These are phyloP conservation scores for Candolleomyces eurysporus DNA, from an alignment of 768 basidiomycete genomes.

Conservation along the genomic window DNA sequence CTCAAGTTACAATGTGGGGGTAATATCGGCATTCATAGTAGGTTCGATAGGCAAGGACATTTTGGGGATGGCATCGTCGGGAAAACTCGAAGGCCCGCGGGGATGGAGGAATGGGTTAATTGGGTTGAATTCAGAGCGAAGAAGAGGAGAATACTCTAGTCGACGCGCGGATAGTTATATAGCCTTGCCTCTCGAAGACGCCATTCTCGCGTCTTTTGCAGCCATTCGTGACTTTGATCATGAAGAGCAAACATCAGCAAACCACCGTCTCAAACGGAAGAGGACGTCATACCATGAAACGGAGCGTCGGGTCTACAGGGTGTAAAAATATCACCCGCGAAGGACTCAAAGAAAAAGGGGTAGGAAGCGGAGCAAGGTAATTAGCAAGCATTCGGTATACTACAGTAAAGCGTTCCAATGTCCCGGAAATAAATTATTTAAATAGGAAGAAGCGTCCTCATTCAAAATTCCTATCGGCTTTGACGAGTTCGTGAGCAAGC, in stretches of 20 bases:
- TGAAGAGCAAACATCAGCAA: not conserved
- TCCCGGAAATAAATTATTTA: not conserved
- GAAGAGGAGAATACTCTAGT: not conserved
- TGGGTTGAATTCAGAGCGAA: not conserved
- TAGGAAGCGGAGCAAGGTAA: not conserved
- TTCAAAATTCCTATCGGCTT: constrained; percentile 49
- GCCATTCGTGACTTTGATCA: not conserved
- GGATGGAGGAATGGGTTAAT: not conserved
- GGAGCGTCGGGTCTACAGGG: no score
- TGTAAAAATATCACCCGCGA: not conserved
- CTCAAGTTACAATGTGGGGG: no score
- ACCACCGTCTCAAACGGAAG: not conserved
- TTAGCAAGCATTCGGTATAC: not conserved
- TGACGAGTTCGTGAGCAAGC: constrained; percentile 60
- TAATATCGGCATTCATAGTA: no score
- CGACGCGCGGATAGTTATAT: not conserved
- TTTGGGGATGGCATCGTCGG: not conserved
- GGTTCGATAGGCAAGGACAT: not conserved
- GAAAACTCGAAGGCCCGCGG: not conserved
- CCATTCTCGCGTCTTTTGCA: constrained; percentile 19
- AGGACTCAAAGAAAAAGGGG: not conserved
- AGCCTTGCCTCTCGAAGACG: constrained; percentile 7
- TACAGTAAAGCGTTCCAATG: not conserved
- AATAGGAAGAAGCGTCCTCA: not conserved
- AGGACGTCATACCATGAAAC: not conserved